Evolutionary conservation across 768 basidiomycete species (phyloP).

Genomic region (Aureoboletus auriporus): DNA sequence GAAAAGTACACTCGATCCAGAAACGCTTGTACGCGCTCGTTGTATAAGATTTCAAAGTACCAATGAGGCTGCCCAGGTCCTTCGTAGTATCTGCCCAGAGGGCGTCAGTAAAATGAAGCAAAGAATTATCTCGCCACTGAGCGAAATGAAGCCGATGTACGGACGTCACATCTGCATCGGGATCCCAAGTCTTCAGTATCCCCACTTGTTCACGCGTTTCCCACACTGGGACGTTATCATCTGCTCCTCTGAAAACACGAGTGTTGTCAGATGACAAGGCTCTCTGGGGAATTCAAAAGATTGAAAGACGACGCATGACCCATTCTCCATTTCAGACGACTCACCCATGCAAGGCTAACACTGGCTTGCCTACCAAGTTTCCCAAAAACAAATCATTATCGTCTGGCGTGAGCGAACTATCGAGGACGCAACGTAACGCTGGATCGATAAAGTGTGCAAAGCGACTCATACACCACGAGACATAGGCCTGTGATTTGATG

Average conservation of each 20-base stretch:
- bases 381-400: constrained; percentile 85
- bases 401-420: constrained; percentile 71
- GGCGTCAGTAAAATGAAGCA: not conserved
- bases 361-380: constrained; percentile 65
- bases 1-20: constrained; percentile 35
- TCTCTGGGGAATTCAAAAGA: not conserved
- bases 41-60: constrained; percentile 59
- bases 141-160: constrained; percentile 13
- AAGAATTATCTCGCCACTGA: not conserved
- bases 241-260: constrained; percentile 51
- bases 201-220: constrained; percentile 68
- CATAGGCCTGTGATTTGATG: constrained; percentile 84
- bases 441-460: constrained; percentile 81
- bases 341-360: constrained; percentile 79
- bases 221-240: constrained; percentile 87
- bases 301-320: not conserved
- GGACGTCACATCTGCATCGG: constrained; percentile 50
- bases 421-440: constrained; percentile 62
- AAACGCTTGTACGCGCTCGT: constrained; percentile 52
- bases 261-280: not conserved
- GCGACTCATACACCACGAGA: constrained; percentile 67
- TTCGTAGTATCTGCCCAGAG: constrained; percentile 51
- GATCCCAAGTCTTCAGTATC: constrained; percentile 55
- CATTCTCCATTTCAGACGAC: constrained; percentile 9
- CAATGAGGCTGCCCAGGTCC: constrained; percentile 64